Evolutionary conservation across 441 rosid species (phyloP), one percentile per base, ranked within the genome.

Genomic region (Eutrema salsugineum): DNA sequence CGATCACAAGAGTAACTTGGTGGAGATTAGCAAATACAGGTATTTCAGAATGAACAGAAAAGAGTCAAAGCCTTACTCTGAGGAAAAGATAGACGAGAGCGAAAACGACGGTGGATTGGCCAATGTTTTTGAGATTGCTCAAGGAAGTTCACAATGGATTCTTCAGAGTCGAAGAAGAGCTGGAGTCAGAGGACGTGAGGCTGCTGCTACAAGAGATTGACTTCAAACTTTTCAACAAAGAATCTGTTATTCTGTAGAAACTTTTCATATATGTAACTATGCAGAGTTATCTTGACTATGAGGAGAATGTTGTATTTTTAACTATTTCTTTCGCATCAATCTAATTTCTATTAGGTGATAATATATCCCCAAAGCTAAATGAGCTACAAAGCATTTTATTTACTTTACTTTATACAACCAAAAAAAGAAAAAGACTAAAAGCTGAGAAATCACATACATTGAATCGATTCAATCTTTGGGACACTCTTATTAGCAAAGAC

Each of bases 1-100:
- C 11, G 44, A 63, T 38, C 69, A 71, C 43, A 20, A 43, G 68
- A 71, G 62, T 14, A 71, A 71, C 28, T 14, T 71, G 5, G 38
- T 63, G 11, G 33, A 61, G 24, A 62, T 61, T 40, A 16, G 44
- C 20, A 8, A 11, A 8, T 71, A 60, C 22, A 3, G 27, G 0
- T 71, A 44, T 11, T 65, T 65, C 24, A 36, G 44, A 19, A 4
- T 11, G 5, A 36, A 20, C 0, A 5, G 17, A 0, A 8, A 17
- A 11, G 1, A 8, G 1, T 49, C 36, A 9, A 54, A 16, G 51
- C 6, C 53, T 2, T 20, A 32, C 50, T 35, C 66, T 11, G 73
- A 47, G 58, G 56, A 70, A 35, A 57, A 49, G 55, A 36, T 11
- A 5, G 66, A 70, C 8, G 66, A 70, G 11, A 70, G 36, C 1